These are phyloP conservation scores for Pythium sukuiense DNA, from an alignment of 352 stramenopile genomes.

Conservation along the genomic window DNA sequence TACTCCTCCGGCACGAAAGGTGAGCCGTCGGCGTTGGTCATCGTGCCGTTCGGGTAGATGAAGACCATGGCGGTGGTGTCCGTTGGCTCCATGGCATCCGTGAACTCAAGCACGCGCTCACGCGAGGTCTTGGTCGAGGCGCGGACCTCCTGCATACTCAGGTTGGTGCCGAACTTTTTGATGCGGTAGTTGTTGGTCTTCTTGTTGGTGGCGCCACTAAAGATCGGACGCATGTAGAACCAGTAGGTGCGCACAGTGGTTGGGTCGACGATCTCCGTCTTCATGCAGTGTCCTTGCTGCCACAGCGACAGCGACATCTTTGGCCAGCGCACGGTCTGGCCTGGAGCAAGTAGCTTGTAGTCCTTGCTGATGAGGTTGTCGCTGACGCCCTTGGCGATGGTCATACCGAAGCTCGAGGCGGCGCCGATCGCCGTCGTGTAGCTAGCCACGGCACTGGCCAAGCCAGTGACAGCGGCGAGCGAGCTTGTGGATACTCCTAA, in stretches of 20 bases:
- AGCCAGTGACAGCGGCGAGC: neutral
- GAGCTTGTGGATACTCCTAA: too few species aligned
- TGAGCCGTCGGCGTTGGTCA: too few species aligned
- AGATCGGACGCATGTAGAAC: constrained; percentile 57
- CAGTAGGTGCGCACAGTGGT: constrained; percentile 38
- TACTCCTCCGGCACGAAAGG: too few species aligned
- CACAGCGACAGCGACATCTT: constrained; percentile 50
- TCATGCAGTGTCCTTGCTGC: constrained; percentile 47
- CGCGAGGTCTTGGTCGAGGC: too few species aligned
- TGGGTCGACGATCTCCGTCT: constrained; percentile 42
- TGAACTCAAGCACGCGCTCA: too few species aligned
- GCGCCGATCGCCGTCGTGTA: constrained; percentile 2
- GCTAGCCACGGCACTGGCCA: too few species aligned
- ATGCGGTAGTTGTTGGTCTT: constrained; percentile 48
- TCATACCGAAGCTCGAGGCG: constrained; percentile 36
- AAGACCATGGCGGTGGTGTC: too few species aligned
- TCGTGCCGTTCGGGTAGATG: too few species aligned
- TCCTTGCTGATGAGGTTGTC: constrained; percentile 36
- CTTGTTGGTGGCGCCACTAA: constrained; percentile 44
- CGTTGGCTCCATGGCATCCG: too few species aligned
- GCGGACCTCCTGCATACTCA: too few species aligned
- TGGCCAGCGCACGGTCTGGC: constrained; percentile 35
- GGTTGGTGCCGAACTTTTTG: constrained; percentile 42
- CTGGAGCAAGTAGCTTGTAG: constrained; percentile 35
- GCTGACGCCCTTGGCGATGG: constrained; percentile 36